phyloP scores from a whole-genome alignment of 768 basidiomycete genomes.

The Coprinopsis sp. region DNA sequence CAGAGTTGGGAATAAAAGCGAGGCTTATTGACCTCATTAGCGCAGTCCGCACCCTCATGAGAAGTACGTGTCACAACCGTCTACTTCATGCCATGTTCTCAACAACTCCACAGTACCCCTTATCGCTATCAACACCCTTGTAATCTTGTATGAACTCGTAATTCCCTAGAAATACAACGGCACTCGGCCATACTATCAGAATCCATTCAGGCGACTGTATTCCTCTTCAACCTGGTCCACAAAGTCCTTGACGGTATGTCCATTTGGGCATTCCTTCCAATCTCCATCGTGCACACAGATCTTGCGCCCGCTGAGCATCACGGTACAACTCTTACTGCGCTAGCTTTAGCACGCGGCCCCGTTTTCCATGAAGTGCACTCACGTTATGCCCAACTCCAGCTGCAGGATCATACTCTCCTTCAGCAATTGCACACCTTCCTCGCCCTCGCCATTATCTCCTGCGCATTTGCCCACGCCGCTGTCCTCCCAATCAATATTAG shows the following conservation, averaged over 20 bases:
- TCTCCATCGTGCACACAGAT: slow-evolving; percentile 73
- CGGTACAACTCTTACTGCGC: slow-evolving; percentile 78
- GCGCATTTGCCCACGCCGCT: slow-evolving; percentile 55
- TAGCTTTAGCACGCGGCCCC: slow-evolving; percentile 4
- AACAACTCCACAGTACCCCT: slow-evolving; percentile 66
- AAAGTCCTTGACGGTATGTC: slow-evolving; percentile 72
- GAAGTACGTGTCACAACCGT: slow-evolving; percentile 61
- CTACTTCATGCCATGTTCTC: slow-evolving; percentile 10
- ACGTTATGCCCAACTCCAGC: slow-evolving; percentile 44
- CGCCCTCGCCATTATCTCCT: slow-evolving; percentile 55
- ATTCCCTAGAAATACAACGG: not conserved
- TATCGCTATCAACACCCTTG: slow-evolving; percentile 79
- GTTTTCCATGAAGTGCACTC: slow-evolving; percentile 13
- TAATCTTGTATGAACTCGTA: slow-evolving; percentile 82
- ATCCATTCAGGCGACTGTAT: slow-evolving; percentile 57
- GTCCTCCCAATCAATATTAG: slow-evolving; percentile 64
- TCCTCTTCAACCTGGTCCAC: slow-evolving; percentile 71
- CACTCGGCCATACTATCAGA: slow-evolving; percentile 6
- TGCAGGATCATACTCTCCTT: slow-evolving; percentile 39
- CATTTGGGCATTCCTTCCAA: slow-evolving; percentile 81
- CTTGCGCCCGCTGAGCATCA: slow-evolving; percentile 63
- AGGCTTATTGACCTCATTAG: slow-evolving; percentile 89
- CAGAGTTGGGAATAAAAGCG: slow-evolving; percentile 74
- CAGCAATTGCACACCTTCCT: slow-evolving; percentile 63
- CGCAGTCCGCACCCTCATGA: slow-evolving; percentile 94